Evolutionary conservation across 208 protist genomes (phyloP), one percentile per base, ranked within the genome.

Genomic region (Trypanosoma congolense): DNA sequence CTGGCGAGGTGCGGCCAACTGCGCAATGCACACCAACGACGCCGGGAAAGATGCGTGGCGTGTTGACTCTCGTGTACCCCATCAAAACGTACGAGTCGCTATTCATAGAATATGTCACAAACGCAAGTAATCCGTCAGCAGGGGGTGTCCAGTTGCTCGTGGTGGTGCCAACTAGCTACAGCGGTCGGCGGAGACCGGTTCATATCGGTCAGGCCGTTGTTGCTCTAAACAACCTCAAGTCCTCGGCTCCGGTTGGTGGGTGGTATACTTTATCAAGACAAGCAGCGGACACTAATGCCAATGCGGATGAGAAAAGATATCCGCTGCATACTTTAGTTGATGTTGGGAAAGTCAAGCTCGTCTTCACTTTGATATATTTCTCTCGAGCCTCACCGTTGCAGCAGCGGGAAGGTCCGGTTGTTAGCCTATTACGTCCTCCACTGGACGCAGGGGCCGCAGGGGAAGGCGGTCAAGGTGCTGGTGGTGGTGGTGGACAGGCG

Each of bases 101-200:
- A 35, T 90, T 93, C 38, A 54, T 6, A 6, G 61, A 79, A 6
- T 93, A 93, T 45, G 61, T 93, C 5, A 29, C 49, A 33, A 65
- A 77, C 57, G 87, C 91, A 80, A 70, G 65, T 25, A 43, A 56
- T 28, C 82, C 74, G 1, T 62, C 70, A 16, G 73, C 81, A 30
- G 49, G 61, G 30, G 87, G 87, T 3, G 38, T 93, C 54, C 80
- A 87, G 56, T 31, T 93, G 43, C 59, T 76, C 52, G 74, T 93
- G 28, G 87, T 76, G 50, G 87, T 93, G 0, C 87, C 87, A 5
- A 82, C 80, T 12, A 90, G 76, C 52, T 93, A 89, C 64, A 90
- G 78, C 55, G 87, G 87, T 9, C 65, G 83, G 0, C 66, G 63
- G 5, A 25, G 29, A 40, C 50, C 80, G 0, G 58, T 89, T 31